Conservation (phyloP, 345 rosid genomes). For the Pugionium dolabratum region DNA sequence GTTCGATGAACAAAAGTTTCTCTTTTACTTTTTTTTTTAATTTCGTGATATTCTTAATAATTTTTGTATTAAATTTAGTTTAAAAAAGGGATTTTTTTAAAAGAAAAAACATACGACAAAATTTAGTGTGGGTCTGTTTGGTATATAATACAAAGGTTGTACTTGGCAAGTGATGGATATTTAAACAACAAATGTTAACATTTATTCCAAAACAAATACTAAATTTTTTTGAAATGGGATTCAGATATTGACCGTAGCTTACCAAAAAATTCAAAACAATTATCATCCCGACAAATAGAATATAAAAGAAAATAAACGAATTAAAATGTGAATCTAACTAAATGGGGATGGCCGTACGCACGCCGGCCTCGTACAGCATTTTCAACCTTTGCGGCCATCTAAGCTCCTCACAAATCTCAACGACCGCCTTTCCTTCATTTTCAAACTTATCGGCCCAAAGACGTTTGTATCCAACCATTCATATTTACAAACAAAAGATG, state of each 20-base stretch:
- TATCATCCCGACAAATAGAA: constrained; percentile 24
- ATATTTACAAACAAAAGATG: background rate
- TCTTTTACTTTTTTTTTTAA: too few species aligned
- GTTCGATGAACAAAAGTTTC: too few species aligned
- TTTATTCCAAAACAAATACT: background rate
- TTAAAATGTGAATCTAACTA: constrained; percentile 25
- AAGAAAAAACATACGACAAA: too few species aligned
- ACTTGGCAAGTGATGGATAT: constrained; percentile 6
- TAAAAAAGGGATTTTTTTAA: too few species aligned
- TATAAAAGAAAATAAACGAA: background rate
- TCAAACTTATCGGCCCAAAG: constrained; percentile 37
- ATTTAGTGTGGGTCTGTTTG: too few species aligned
- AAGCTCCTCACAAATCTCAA: constrained; percentile 33
- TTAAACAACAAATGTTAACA: background rate
- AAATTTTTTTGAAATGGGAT: background rate
- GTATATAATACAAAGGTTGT: too few species aligned
- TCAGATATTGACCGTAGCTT: constrained; percentile 19
- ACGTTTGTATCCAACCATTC: constrained; percentile 19
- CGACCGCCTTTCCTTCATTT: constrained; percentile 23
- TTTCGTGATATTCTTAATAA: too few species aligned
- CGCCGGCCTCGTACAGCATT: constrained; percentile 31
- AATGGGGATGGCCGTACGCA: constrained; percentile 26
- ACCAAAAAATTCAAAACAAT: constrained; percentile 13
- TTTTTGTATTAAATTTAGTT: too few species aligned
- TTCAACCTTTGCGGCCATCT: constrained; percentile 44